Base-by-base conservation (phyloP, 192 early-diverging fungal genomes). In the Gigaspora rosea region DNA sequence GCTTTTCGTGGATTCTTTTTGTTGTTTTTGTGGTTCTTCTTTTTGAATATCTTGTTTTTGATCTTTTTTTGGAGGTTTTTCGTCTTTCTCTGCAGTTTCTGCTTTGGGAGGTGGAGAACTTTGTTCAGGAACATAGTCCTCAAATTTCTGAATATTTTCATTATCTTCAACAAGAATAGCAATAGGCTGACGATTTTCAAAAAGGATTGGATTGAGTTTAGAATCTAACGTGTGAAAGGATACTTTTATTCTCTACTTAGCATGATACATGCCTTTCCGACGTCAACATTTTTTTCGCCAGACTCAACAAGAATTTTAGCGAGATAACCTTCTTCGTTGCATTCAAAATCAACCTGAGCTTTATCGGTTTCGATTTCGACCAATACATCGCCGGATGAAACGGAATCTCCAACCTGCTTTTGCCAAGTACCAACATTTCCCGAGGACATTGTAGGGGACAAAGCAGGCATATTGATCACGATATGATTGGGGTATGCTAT, bases 281-380 rank as follows among this genome's bases (percentile, higher is more conserved):
- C 93, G 73, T 82, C 65, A 72, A 99, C 86, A 79, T 98, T 95
- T 90, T 99, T 97, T 73, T 89, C 86, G 48, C 95, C 95, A 41
- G 85, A 82, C 12, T 92, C 89, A 47, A 92, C 83, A 82, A 99
- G 87, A 78, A 97, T 93, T 90, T 97, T 95, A 81, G 95, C 97
- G 64, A 99, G 80, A 73, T 90, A 94, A 20, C 97, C 97, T 78
- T 99, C 97, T 76, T 99, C 97, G 85, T 98, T 96, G 77, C 94
- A 96, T 83, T 99, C 97, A 72, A 99, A 96, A 80, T 99, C 97
- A 96, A 99, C 98, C 83, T 95, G 94, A 13, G 97, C 97, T 92
- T 99, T 99, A 82, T 99, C 97, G 36, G 97, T 99, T 82, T 99
- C 97, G 72, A 99, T 95, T 83, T 97, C 95, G 32, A 96, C 90